Percentiles rank a stretch among this genome's conserved stretches.
Evolutionary conservation across 139 green algal genomes (phyloP).

Genomic region (Limnomonas spitsbergensis): DNA sequence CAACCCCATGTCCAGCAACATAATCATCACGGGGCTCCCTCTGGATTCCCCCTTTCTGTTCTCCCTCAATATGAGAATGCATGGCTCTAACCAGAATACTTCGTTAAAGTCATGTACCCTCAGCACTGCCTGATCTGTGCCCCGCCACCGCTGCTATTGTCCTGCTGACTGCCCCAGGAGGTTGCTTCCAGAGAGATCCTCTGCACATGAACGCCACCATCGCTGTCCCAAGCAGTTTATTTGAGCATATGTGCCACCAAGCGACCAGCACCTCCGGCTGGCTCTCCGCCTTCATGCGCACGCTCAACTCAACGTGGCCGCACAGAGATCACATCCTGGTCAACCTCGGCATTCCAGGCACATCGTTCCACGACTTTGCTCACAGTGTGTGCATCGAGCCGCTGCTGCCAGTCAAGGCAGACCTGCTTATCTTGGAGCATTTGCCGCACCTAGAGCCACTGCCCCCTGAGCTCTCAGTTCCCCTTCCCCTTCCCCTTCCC

Average conservation of each 20-base stretch:
- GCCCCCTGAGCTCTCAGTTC: no score
- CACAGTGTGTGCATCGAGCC: not conserved
- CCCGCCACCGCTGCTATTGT: no score
- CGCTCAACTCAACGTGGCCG: not conserved
- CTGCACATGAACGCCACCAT: not conserved
- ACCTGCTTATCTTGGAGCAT: not conserved
- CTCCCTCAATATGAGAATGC: no score
- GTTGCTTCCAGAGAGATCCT: not conserved
- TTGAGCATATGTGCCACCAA: not conserved
- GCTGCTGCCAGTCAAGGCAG: not conserved
- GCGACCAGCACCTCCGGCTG: not conserved
- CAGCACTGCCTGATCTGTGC: no score
- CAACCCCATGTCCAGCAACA: no score
- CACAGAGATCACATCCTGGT: not conserved
- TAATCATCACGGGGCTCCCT: no score
- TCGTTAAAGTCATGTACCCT: no score
- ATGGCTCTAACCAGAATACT: no score
- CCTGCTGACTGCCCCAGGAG: not conserved
- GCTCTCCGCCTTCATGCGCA: constrained; percentile 2
- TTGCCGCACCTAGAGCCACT: not conserved
- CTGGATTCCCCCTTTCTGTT: no score
- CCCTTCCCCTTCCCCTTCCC: no score
- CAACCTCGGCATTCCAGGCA: not conserved
- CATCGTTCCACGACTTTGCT: not conserved
- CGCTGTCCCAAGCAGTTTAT: not conserved